Conservation (phyloP, 2,329 filamentous ascomycete species). For the Sclerotiophoma versabilis region DNA sequence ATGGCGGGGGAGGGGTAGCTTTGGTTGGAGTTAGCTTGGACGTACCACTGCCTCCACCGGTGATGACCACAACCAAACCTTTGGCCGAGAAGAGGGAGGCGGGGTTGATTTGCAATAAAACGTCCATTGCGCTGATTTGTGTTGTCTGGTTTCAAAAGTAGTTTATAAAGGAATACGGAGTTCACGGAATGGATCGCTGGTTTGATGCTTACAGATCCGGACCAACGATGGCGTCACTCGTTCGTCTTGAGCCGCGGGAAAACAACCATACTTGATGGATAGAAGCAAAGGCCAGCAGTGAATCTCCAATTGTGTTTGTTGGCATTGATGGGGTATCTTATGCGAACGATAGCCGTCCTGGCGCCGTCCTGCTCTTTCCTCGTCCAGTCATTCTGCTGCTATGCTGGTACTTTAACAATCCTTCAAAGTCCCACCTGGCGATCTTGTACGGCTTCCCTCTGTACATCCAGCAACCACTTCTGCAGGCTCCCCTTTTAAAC, state of each 20-base stretch:
- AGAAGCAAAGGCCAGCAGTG: background rate
- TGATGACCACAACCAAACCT: constrained; percentile 51
- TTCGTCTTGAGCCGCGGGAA: constrained; percentile 1
- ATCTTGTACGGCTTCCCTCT: too few relatives aligned
- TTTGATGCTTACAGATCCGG: constrained; percentile 20
- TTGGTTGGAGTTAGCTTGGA: constrained; percentile 16
- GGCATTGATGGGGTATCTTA: constrained; percentile 17
- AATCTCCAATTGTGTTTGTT: background rate
- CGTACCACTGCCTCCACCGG: constrained; percentile 53
- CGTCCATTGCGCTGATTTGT: constrained; percentile 40
- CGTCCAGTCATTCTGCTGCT: background rate
- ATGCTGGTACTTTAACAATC: too few relatives aligned
- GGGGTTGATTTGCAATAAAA: constrained; percentile 43
- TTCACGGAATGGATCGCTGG: constrained; percentile 6
- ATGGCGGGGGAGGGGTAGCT: constrained; percentile 37
- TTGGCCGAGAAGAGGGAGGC: constrained; percentile 50
- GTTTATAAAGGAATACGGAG: background rate
- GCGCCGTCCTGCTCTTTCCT: background rate
- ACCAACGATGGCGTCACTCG: constrained; percentile 9
- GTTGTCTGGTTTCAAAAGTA: background rate
- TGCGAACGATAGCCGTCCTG: background rate
- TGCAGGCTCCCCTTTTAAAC: background rate
- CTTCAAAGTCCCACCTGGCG: too few relatives aligned
- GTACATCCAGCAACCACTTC: too few relatives aligned
- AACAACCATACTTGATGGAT: background rate